A percentile compares a stretch with the other conserved stretches of the same genome.
These are phyloP conservation scores for Salix arbutifolia DNA, from an alignment of 345 rosid genomes.

Conservation along the genomic window DNA sequence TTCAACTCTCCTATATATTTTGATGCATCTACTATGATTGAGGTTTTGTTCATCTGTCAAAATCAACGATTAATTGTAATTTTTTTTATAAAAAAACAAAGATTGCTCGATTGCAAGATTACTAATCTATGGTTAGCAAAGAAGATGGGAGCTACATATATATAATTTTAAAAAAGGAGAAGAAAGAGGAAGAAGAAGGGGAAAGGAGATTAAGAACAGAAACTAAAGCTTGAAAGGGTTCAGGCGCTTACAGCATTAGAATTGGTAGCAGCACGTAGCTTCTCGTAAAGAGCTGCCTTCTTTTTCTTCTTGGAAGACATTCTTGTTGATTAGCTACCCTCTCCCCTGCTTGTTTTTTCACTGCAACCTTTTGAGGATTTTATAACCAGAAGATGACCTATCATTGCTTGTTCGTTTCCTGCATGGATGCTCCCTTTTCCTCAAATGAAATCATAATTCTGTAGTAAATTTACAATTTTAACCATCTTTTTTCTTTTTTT, in stretches of 20 bases:
- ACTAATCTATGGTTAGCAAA: no score
- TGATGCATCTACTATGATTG: slow-evolving; percentile 75
- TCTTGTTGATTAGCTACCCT: slow-evolving; percentile 2
- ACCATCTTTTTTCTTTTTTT: not conserved
- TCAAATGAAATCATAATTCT: slow-evolving; percentile 4
- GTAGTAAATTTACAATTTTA: slow-evolving; percentile 13
- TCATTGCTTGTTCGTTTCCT: slow-evolving; percentile 30
- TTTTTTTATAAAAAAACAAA: no score
- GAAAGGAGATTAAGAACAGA: not conserved
- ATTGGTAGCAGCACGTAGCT: slow-evolving; percentile 41
- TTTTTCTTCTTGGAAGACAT: slow-evolving; percentile 37
- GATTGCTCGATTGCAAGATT: not conserved
- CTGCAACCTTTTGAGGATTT: slow-evolving; percentile 9
- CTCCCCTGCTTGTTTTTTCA: slow-evolving; percentile 3
- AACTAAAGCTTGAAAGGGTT: not conserved
- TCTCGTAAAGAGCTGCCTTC: slow-evolving; percentile 32
- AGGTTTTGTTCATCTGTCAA: slow-evolving; percentile 53
- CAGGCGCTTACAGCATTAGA: slow-evolving; percentile 41
- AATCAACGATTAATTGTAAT: not conserved
- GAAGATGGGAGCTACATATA: no score
- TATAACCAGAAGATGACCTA: slow-evolving; percentile 19
- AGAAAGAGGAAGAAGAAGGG: not conserved
- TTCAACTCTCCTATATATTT: slow-evolving; percentile 74
- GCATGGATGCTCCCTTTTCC: slow-evolving; percentile 31
- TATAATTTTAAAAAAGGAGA: not conserved